A percentile compares a stretch with the other conserved stretches of the same genome.
phyloP scores from a whole-genome alignment of 2,329 filamentous ascomycete species.

The Trichophaea hybrida region DNA sequence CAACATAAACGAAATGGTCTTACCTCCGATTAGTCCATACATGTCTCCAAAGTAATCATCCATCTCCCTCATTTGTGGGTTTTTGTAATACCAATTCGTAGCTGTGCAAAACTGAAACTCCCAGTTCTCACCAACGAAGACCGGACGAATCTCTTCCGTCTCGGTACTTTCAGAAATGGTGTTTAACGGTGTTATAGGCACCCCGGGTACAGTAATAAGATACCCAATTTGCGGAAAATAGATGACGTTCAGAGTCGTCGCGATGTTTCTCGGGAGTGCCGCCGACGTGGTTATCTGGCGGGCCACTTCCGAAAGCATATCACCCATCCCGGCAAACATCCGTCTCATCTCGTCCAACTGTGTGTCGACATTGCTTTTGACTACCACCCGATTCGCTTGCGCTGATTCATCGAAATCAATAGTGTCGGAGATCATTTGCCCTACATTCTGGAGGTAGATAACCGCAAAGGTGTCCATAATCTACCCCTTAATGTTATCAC shows the following conservation, averaged over 20 bases:
- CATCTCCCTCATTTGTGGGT: constrained; percentile 61
- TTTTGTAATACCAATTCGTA: constrained; percentile 69
- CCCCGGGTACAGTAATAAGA: constrained; percentile 56
- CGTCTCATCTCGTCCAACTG: constrained; percentile 66
- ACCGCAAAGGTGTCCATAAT: constrained; percentile 47
- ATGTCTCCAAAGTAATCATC: constrained; percentile 73
- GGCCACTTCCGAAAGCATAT: constrained; percentile 54
- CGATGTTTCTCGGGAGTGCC: constrained; percentile 44
- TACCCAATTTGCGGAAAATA: constrained; percentile 90
- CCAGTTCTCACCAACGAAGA: constrained; percentile 47
- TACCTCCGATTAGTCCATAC: constrained; percentile 69
- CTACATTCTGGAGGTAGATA: constrained; percentile 47
- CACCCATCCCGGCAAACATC: constrained; percentile 62
- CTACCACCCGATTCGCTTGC: constrained; percentile 54
- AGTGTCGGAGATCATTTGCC: constrained; percentile 54
- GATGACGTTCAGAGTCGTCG: constrained; percentile 54
- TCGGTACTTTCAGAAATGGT: neutral
- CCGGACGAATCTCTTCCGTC: constrained; percentile 36
- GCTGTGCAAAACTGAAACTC: constrained; percentile 61
- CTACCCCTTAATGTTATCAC: constrained; percentile 30
- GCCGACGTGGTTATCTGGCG: constrained; percentile 43
- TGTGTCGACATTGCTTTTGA: constrained; percentile 55
- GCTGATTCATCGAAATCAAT: constrained; percentile 70
- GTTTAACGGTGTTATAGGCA: constrained; percentile 31
- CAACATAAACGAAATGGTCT: constrained; percentile 24